Evolutionary conservation across 768 basidiomycete genomes (phyloP).

Genomic region (Pleurotus ostreatus): DNA sequence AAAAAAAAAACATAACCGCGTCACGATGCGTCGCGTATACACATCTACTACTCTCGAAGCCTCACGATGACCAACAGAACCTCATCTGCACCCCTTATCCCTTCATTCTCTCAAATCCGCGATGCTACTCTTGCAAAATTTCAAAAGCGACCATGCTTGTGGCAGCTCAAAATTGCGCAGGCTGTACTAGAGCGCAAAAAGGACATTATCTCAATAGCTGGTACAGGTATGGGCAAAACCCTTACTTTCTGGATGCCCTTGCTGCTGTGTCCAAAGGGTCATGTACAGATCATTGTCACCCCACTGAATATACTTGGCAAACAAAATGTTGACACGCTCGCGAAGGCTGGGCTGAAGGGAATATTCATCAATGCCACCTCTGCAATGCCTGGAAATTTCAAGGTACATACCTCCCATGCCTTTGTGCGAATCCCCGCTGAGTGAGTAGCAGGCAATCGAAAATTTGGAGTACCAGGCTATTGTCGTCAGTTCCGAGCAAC

Average conservation of each 20-base stretch:
- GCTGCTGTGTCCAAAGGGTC: constrained; percentile 12
- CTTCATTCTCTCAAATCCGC: background rate
- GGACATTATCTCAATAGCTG: constrained; percentile 21
- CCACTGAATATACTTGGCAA: constrained; percentile 21
- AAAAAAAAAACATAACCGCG: background rate
- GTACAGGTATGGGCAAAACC: constrained; percentile 26
- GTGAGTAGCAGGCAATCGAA: constrained; percentile 16
- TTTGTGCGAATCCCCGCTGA: background rate
- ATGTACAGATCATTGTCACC: constrained; percentile 21
- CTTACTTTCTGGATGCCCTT: constrained; percentile 28
- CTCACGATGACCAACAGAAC: background rate
- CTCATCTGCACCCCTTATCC: background rate
- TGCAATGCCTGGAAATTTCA: constrained; percentile 14
- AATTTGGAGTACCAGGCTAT: constrained; percentile 15
- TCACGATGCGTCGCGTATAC: background rate
- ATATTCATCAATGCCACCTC: constrained; percentile 17
- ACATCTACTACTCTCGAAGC: background rate
- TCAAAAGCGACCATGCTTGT: constrained; percentile 14
- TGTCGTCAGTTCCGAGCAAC: constrained; percentile 19
- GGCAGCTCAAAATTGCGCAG: constrained; percentile 15
- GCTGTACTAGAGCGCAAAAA: constrained; percentile 15
- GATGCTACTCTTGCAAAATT: background rate
- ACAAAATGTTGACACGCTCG: constrained; percentile 13
- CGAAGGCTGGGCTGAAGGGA: constrained; percentile 13
- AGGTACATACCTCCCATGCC: constrained; percentile 8